Evolutionary conservation across 2,329 filamentous ascomycete species (phyloP).

Genomic region (Ophiostoma montium): DNA sequence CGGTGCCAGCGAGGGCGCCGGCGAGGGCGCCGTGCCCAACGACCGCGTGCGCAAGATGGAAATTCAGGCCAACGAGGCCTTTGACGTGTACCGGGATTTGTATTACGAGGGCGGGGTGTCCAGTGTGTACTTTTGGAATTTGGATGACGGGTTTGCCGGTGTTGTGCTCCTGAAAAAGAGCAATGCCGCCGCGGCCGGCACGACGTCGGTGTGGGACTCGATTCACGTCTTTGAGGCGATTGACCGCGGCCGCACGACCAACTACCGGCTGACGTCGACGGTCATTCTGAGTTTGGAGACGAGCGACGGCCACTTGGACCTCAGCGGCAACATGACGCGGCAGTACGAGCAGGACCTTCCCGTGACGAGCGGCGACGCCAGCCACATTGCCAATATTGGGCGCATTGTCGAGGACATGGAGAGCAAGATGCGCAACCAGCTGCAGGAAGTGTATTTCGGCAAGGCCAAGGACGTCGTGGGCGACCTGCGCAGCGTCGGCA

Average conservation of each 20-base stretch:
- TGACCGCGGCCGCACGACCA: slow-evolving; percentile 77
- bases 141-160: slow-evolving; percentile 94
- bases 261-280: slow-evolving; percentile 96
- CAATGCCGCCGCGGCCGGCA: slow-evolving; percentile 53
- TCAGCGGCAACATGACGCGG: slow-evolving; percentile 94
- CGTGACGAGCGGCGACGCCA: slow-evolving; percentile 68
- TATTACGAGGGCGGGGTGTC: slow-evolving; percentile 96
- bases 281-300: slow-evolving; percentile 82
- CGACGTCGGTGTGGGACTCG: slow-evolving; percentile 64
- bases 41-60: slow-evolving; percentile 91
- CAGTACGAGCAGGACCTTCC: slow-evolving; percentile 87
- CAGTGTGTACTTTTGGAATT: slow-evolving; percentile 95
- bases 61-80: slow-evolving; percentile 83
- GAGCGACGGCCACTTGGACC: slow-evolving; percentile 60
- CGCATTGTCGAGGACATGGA: slow-evolving; percentile 97
- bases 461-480: slow-evolving; percentile 98
- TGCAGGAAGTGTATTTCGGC: slow-evolving; percentile 98
- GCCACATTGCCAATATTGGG: slow-evolving; percentile 92
- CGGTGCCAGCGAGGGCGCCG: slow-evolving; percentile 42
- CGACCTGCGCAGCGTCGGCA: slow-evolving; percentile 74
- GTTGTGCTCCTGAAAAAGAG: slow-evolving; percentile 89
- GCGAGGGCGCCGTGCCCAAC: slow-evolving; percentile 74
- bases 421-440: slow-evolving; percentile 93
- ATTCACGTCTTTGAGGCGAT: slow-evolving; percentile 98
- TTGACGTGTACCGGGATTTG: slow-evolving; percentile 91